Percentiles rank a stretch among this genome's conserved stretches.
Evolutionary conservation across 495 filamentous ascomycete genomes (phyloP).

Genomic region (Astrothelium macrocarpum): DNA sequence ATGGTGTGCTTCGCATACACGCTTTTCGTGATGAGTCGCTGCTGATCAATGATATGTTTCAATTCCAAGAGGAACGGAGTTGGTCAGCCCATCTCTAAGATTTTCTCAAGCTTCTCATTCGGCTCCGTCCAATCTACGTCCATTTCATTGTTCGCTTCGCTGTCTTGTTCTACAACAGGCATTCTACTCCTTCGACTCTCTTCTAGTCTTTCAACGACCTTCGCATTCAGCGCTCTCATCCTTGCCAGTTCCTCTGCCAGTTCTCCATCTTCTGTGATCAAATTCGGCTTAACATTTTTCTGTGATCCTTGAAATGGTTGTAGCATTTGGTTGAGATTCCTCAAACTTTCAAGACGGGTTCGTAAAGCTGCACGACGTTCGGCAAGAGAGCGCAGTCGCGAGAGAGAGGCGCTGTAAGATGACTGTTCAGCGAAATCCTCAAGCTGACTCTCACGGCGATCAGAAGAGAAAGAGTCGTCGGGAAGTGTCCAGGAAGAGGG

Average conservation of each 20-base stretch:
- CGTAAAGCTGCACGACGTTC: constrained; percentile 43
- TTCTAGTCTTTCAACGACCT: constrained; percentile 48
- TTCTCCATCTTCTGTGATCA: constrained; percentile 64
- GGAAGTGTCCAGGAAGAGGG: background rate
- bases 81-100: background rate
- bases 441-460: constrained; percentile 2
- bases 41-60: no score
- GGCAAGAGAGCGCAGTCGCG: constrained; percentile 40
- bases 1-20: no score
- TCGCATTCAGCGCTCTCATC: constrained; percentile 64
- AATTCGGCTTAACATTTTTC: constrained; percentile 61
- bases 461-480: background rate
- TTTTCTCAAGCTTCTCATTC: background rate
- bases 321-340: constrained; percentile 47
- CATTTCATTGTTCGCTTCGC: background rate
- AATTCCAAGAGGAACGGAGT: background rate
- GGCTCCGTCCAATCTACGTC: background rate
- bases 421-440: constrained; percentile 1
- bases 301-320: constrained; percentile 48
- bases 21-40: no score
- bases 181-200: background rate
- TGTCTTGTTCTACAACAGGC: background rate
- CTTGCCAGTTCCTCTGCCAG: constrained; percentile 62
- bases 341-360: constrained; percentile 48
- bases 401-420: constrained; percentile 8